A percentile compares a stretch with the other conserved stretches of the same genome.
Conservation (phyloP, 139 green algal species). For the Marvania coccoides region DNA sequence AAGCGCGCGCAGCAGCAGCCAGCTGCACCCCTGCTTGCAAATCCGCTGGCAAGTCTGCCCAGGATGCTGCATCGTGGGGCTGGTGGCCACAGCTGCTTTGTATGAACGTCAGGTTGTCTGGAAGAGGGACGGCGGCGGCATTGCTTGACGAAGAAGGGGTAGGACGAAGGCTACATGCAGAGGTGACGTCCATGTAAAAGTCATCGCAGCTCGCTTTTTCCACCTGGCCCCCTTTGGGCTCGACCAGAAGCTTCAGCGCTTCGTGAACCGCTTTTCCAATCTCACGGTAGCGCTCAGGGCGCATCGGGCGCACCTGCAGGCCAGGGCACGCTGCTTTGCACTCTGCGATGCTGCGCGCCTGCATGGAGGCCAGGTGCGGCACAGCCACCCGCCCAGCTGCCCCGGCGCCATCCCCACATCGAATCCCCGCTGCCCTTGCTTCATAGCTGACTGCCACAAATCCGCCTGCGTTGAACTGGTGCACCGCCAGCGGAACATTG, state of each 20-base stretch:
- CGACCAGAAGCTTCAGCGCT: constrained; percentile 16
- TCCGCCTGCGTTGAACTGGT: constrained; percentile 56
- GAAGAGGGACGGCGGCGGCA: not conserved
- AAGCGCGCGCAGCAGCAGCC: constrained; percentile 10
- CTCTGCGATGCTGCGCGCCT: constrained; percentile 35
- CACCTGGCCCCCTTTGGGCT: constrained; percentile 9
- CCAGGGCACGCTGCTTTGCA: constrained; percentile 40
- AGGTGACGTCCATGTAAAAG: constrained; percentile 50
- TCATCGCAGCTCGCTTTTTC: constrained; percentile 51
- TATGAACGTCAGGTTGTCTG: not conserved
- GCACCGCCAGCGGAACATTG: constrained; percentile 44
- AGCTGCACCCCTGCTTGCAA: constrained; percentile 27
- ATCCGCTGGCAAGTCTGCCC: constrained; percentile 11
- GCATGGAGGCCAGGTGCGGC: constrained; percentile 17
- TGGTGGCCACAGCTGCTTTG: not conserved
- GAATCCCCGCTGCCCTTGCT: constrained; percentile 45
- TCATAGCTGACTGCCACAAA: constrained; percentile 63
- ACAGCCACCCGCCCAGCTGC: constrained; percentile 33
- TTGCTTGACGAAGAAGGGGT: not conserved
- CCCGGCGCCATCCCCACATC: constrained; percentile 52
- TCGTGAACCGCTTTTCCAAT: constrained; percentile 12
- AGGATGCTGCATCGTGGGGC: not conserved
- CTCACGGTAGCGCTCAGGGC: constrained; percentile 42
- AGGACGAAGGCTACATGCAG: not conserved
- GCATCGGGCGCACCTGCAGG: constrained; percentile 49